These are phyloP conservation scores for Rhexocercosporidium sp. DNA, from an alignment of 2,329 filamentous ascomycete genomes.

Conservation along the genomic window DNA sequence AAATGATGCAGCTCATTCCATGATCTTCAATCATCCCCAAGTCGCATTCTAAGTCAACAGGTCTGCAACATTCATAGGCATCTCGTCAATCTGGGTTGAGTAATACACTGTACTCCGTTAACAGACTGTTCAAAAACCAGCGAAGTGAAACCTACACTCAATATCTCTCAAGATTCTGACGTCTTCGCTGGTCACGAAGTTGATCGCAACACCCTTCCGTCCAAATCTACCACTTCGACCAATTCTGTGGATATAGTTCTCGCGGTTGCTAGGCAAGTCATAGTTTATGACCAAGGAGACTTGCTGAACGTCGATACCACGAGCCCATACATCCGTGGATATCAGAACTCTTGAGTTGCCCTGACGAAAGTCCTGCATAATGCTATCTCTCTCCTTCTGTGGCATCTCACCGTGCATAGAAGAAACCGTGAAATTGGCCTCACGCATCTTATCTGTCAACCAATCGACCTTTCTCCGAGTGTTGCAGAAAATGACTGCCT, in stretches of 20 bases:
- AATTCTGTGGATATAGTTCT: conserved; percentile 99
- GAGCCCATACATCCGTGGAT: conserved; percentile 96
- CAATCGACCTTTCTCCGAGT: conserved; percentile 98
- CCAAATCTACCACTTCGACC: conserved; percentile 95
- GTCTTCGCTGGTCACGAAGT: conserved; percentile 98
- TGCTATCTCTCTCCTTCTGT: conserved; percentile 96
- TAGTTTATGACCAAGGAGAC: conserved; percentile 99
- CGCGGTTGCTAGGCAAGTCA: conserved; percentile 95
- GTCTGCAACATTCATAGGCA: conserved; percentile 75
- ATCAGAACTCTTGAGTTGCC: conserved; percentile 96
- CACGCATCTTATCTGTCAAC: conserved; percentile 99
- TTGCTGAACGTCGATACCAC: conserved; percentile 98
- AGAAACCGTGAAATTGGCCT: conserved; percentile 97
- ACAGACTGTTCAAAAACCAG: not conserved
- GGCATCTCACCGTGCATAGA: conserved; percentile 99
- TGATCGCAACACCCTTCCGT: conserved; percentile 98
- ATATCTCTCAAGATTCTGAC: conserved; percentile 97
- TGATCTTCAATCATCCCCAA: not conserved
- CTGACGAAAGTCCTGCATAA: conserved; percentile 99
- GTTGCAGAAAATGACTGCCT: conserved; percentile 99
- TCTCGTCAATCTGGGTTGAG: conserved; percentile 80
- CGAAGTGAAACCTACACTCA: conserved; percentile 68
- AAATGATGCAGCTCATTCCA: not conserved
- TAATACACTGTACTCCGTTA: conserved; percentile 63
- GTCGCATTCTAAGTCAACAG: conserved; percentile 36